phyloP scores from a whole-genome alignment of 23 red algal species.

The Agarophyton chilense region DNA sequence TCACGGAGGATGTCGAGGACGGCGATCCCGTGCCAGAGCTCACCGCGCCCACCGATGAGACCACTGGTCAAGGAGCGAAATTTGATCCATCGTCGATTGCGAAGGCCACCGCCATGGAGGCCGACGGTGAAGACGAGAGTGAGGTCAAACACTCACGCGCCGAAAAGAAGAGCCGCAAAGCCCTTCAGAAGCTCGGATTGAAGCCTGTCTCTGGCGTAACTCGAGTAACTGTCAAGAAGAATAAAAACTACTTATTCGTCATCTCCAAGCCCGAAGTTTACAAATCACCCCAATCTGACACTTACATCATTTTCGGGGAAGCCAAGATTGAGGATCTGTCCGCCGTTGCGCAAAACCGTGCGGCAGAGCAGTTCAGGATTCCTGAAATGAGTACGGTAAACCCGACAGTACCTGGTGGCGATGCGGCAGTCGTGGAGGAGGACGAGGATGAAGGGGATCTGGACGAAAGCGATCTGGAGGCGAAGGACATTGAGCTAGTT shows the following conservation, averaged over 20 bases:
- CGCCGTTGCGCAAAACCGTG: conserved; percentile 74
- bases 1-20: conserved; percentile 31
- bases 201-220: conserved; percentile 90
- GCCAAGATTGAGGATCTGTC: conserved; percentile 96
- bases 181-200: conserved; percentile 92
- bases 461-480: conserved; percentile 87
- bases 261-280: conserved; percentile 97
- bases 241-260: conserved; percentile 93
- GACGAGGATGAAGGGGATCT: conserved; percentile 82
- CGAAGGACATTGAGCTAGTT: conserved; percentile 97
- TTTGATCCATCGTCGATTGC: conserved; percentile 55
- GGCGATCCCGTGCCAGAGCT: not conserved
- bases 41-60: not conserved
- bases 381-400: conserved; percentile 50
- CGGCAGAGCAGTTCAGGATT: conserved; percentile 91
- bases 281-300: conserved; percentile 94
- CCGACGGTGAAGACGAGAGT: conserved; percentile 48
- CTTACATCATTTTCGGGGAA: conserved; percentile 99
- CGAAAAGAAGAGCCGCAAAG: conserved; percentile 98
- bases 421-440: conserved; percentile 44
- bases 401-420: conserved; percentile 7
- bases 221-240: conserved; percentile 91
- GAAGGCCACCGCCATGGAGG: conserved; percentile 23
- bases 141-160: conserved; percentile 84
- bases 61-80: not conserved